A percentile compares a stretch with the other conserved stretches of the same genome.
phyloP scores from a whole-genome alignment of 345 rosid species.

The Leavenworthia alabamica region DNA sequence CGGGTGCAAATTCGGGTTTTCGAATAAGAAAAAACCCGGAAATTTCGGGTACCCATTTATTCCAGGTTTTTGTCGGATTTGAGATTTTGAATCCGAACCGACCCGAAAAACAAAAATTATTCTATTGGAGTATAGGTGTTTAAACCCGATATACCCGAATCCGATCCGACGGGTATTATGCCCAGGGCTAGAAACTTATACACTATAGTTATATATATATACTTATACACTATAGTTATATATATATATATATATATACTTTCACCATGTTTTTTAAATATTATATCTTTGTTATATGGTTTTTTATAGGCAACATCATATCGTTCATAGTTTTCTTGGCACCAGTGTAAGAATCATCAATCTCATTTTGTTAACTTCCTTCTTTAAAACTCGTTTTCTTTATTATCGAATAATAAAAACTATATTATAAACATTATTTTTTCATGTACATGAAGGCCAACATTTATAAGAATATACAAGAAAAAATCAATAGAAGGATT shows the following conservation, averaged over 20 bases:
- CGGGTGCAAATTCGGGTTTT: no score
- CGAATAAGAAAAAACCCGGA: no score
- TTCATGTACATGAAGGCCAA: constrained; percentile 40
- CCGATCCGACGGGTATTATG: no score
- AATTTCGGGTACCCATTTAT: no score
- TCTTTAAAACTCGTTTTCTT: neutral
- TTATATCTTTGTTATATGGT: neutral
- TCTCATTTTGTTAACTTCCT: neutral
- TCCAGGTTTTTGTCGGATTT: no score
- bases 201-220: neutral
- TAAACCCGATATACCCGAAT: no score
- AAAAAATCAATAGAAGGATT: constrained; percentile 69
- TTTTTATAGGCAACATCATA: constrained; percentile 51
- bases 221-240: neutral
- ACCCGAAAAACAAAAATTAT: no score
- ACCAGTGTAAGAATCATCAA: constrained; percentile 50
- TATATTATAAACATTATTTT: neutral
- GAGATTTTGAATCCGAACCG: no score
- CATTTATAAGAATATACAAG: constrained; percentile 51
- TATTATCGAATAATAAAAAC: neutral
- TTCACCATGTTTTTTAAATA: neutral
- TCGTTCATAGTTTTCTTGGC: constrained; percentile 59
- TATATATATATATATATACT: neutral
- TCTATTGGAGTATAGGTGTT: no score
- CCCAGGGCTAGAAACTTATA: neutral